These are phyloP conservation scores for Xylariomycetidae sp. DNA, from an alignment of 2,329 filamentous ascomycete genomes.

Conservation along the genomic window DNA sequence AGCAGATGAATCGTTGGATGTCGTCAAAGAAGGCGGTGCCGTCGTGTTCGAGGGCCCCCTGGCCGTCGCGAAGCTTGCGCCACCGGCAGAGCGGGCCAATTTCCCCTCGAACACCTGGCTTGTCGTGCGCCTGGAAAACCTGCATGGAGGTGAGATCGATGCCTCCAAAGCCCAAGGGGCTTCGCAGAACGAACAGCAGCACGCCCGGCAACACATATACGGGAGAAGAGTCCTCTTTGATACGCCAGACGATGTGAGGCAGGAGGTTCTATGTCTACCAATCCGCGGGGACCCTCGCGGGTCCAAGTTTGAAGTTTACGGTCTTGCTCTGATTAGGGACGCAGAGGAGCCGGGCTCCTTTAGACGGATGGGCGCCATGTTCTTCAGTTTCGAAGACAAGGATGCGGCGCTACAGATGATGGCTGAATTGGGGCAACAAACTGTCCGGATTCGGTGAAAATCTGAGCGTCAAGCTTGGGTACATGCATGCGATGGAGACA, in stretches of 20 bases:
- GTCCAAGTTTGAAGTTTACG: neutral
- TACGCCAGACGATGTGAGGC: neutral
- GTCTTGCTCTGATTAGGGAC: neutral
- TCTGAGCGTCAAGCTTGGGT: neutral
- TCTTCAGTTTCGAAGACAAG: neutral
- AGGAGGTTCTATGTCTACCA: neutral
- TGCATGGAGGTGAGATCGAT: neutral
- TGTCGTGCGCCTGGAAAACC: neutral
- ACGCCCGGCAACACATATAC: too few species aligned
- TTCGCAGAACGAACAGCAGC: neutral
- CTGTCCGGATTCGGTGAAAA: neutral
- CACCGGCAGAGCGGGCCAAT: neutral
- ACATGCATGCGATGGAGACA: too few species aligned
- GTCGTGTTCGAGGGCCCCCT: neutral
- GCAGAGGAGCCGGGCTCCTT: neutral
- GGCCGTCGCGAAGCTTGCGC: neutral
- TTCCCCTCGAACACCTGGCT: neutral
- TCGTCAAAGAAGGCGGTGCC: neutral
- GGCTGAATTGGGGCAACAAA: neutral
- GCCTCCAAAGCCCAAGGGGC: neutral
- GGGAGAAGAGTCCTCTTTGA: neutral
- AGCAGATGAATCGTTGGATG: neutral
- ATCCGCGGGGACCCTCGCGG: neutral
- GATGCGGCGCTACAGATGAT: neutral
- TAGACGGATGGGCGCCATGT: neutral